Percentiles rank a stretch among this genome's conserved stretches.
Evolutionary conservation across 371 early-diverging fungal species (phyloP).

Genomic region (Lichtheimia hyalospora): DNA sequence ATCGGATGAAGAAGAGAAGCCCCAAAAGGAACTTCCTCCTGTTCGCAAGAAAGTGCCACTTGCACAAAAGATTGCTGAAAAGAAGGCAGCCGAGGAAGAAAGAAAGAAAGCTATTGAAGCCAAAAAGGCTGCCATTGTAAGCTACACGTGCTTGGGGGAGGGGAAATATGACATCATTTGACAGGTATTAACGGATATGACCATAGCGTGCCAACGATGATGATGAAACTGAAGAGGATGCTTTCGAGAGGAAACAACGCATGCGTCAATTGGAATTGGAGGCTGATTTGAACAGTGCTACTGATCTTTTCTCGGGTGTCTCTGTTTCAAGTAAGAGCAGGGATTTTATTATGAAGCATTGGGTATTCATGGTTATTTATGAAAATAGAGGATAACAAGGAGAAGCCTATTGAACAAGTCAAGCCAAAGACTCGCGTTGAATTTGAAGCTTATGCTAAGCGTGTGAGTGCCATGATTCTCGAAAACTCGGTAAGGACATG

Average conservation of each 20-base stretch:
- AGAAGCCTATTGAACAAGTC: constrained; percentile 62
- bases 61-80: constrained; percentile 76
- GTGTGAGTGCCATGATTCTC: constrained; percentile 69
- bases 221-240: constrained; percentile 68
- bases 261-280: constrained; percentile 71
- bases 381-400: constrained; percentile 40
- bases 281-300: constrained; percentile 82
- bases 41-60: constrained; percentile 72
- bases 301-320: constrained; percentile 80
- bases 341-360: not conserved
- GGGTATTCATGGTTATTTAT: too few species aligned
- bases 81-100: constrained; percentile 73
- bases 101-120: constrained; percentile 58
- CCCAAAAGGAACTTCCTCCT: constrained; percentile 37
- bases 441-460: constrained; percentile 75
- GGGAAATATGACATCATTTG: too few species aligned
- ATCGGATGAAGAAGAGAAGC: constrained; percentile 66
- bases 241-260: constrained; percentile 60
- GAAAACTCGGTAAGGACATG: constrained; percentile 60
- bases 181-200: too few species aligned
- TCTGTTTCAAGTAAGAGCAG: constrained; percentile 51
- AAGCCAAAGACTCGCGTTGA: constrained; percentile 83
- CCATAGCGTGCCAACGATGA: not conserved
- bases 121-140: constrained; percentile 49
- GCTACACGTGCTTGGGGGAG: not conserved